These are phyloP conservation scores for Ziziphus jujuba DNA, from an alignment of 306 rosid genomes.

Conservation along the genomic window DNA sequence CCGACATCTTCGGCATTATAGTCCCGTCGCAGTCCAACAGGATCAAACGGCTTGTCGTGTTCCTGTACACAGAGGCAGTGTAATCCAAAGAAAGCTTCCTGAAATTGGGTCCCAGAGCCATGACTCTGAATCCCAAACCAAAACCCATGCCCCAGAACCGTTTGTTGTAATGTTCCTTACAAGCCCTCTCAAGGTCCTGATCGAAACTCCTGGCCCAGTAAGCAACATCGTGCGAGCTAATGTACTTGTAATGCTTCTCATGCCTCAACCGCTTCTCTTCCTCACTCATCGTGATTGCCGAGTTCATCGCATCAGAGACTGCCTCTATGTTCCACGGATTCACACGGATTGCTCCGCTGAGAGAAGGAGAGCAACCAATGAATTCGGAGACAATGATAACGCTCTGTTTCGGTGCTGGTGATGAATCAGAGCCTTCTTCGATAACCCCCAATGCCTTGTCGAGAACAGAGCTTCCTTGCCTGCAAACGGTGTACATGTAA, in stretches of 20 bases:
- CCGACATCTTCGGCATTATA: slow-evolving; percentile 49
- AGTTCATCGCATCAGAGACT: slow-evolving; percentile 57
- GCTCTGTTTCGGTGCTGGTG: slow-evolving; percentile 39
- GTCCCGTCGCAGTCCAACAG: slow-evolving; percentile 82
- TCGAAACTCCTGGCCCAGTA: slow-evolving; percentile 77
- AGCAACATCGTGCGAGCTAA: slow-evolving; percentile 69
- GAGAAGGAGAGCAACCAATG: slow-evolving; percentile 79
- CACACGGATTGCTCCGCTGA: slow-evolving; percentile 72
- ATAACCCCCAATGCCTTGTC: slow-evolving; percentile 39
- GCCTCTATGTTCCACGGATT: slow-evolving; percentile 76
- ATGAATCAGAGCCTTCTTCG: neutral
- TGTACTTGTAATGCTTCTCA: slow-evolving; percentile 74
- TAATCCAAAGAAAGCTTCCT: slow-evolving; percentile 51
- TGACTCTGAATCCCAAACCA: slow-evolving; percentile 57
- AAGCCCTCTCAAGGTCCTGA: slow-evolving; percentile 68
- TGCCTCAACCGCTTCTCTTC: slow-evolving; percentile 59
- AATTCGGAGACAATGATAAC: slow-evolving; percentile 73
- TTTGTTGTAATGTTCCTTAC: slow-evolving; percentile 49
- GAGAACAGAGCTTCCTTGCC: slow-evolving; percentile 52
- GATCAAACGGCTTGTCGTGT: slow-evolving; percentile 51
- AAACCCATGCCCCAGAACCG: slow-evolving; percentile 61
- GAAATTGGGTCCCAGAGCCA: slow-evolving; percentile 59
- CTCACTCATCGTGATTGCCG: slow-evolving; percentile 44
- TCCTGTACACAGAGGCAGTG: slow-evolving; percentile 38
- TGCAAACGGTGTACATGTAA: slow-evolving; percentile 64